phyloP scores from a whole-genome alignment of 2,329 filamentous ascomycete genomes.

The Pyrenochaeta sp. region DNA sequence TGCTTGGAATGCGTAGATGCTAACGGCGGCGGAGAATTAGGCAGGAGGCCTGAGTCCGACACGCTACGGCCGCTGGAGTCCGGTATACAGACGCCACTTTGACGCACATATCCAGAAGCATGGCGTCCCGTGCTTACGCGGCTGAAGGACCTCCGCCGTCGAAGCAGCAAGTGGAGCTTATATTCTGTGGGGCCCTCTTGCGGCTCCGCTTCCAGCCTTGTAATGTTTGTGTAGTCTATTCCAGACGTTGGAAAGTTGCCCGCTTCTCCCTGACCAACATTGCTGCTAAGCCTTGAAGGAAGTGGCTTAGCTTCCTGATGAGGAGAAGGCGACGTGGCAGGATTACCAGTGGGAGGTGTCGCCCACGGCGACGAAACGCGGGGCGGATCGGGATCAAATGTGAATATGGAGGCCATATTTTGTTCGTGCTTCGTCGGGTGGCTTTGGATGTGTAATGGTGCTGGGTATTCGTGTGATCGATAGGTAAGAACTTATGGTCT shows the following conservation, averaged over 20 bases:
- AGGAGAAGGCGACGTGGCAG: slow-evolving; percentile 21
- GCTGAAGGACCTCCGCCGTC: slow-evolving; percentile 77
- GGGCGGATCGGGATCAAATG: slow-evolving; percentile 87
- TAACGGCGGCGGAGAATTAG: slow-evolving; percentile 49
- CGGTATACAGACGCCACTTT: slow-evolving; percentile 42
- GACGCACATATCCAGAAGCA: slow-evolving; percentile 62
- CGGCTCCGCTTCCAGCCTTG: slow-evolving; percentile 85
- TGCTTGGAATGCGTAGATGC: slow-evolving; percentile 76
- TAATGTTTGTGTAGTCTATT: slow-evolving; percentile 58
- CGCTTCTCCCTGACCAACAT: slow-evolving; percentile 8
- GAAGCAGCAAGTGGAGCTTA: slow-evolving; percentile 88
- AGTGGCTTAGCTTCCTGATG: slow-evolving; percentile 27
- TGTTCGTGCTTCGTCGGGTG: slow-evolving; percentile 1
- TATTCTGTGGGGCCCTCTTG: slow-evolving; percentile 96
- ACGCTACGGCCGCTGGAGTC: slow-evolving; percentile 35
- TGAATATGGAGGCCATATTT: slow-evolving; percentile 92
- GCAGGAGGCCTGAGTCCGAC: slow-evolving; percentile 38
- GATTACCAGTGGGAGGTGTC: slow-evolving; percentile 56
- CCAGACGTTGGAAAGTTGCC: slow-evolving; percentile 10
- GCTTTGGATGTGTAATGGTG: background rate
- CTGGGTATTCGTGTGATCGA: background rate
- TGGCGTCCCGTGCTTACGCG: slow-evolving; percentile 72
- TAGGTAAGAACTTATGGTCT: slow-evolving; percentile 1
- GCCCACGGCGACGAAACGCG: slow-evolving; percentile 92
- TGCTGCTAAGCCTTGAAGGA: slow-evolving; percentile 16